phyloP scores from a whole-genome alignment of 192 early-diverging fungal genomes.

The Kickxella alabastrina region DNA sequence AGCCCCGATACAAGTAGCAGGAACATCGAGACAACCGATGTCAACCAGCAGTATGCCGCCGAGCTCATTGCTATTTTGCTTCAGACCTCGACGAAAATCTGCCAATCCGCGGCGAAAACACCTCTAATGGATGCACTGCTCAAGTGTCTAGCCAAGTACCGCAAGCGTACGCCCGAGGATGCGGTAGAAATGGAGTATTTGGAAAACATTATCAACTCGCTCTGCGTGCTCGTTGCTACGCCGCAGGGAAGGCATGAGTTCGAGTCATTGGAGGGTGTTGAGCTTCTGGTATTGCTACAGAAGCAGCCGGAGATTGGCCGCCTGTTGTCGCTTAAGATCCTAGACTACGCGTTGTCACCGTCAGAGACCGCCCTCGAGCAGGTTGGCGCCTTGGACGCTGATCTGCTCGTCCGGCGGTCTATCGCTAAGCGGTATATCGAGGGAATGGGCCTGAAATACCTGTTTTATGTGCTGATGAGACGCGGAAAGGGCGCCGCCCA shows the following conservation, averaged over 20 bases:
- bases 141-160: conserved; percentile 60
- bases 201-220: conserved; percentile 84
- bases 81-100: conserved; percentile 56
- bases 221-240: conserved; percentile 71
- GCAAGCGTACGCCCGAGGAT: conserved; percentile 69
- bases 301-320: conserved; percentile 80
- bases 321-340: conserved; percentile 79
- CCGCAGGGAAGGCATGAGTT: conserved; percentile 69
- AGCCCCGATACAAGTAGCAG: no score
- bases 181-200: conserved; percentile 86
- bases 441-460: conserved; percentile 70
- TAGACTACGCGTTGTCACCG: conserved; percentile 73
- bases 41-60: conserved; percentile 81
- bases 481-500: conserved; percentile 70
- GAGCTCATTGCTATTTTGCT: conserved; percentile 85
- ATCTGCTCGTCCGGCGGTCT: conserved; percentile 29
- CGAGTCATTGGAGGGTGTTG: conserved; percentile 81
- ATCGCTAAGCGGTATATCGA: conserved; percentile 79
- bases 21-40: conserved; percentile 58
- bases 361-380: neutral
- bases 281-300: conserved; percentile 86
- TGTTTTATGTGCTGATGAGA: conserved; percentile 82
- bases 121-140: conserved; percentile 67
- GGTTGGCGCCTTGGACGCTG: neutral
- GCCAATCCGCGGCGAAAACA: conserved; percentile 48